Base-by-base conservation (phyloP, 495 filamentous ascomycete species). In the Aspergillus bridgeri region DNA sequence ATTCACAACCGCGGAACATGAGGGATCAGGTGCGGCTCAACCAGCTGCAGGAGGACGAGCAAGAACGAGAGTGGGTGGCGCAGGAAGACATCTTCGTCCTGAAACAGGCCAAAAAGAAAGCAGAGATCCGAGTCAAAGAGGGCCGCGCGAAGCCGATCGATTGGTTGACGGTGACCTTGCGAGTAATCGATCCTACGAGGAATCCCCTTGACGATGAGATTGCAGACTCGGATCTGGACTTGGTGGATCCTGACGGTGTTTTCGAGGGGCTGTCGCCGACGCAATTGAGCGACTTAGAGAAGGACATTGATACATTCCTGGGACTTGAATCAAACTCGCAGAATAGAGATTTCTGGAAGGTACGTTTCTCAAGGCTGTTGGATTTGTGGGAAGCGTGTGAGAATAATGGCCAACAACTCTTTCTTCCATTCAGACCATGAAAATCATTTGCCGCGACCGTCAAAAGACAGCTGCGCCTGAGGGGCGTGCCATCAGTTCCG, bases 31-130 rank as follows among this genome's bases (percentile, higher is more conserved):
- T 80, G 24, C 80, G 79, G 7, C 72, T 83, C 29, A 87, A 86
- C 59, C 76, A 83, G 53, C 74, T 83, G 4, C 82, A 86, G 62
- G 85, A 88, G 65, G 89, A 91, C 53, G 86, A 92, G 68, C 90
- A 90, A 61, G 89, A 84, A 62, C 80, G 86, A 42, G 79, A 86
- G 63, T 99, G 95, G 83, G 87, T 99, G 21, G 87, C 92, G 52
- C 89, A 94, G 67, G 94, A 99, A 71, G 94, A 98, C 74, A 83
- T 88, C 53, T 99, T 99, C 66, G 94, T 99, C 20, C 78, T 99
- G 60, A 92, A 92, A 70, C 94, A 99, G 70, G 88, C 94, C 23
- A 98, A 97, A 76, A 98, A 95, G 78, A 98, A 97, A 78, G 93
- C 94, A 42, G 90, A 91, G 64, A 96, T 99, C 56, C 86, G 94